A percentile compares a stretch with the other conserved stretches of the same genome.
These are phyloP conservation scores for Aegilops longissima DNA, from an alignment of 176 grass and related monocot species.

Conservation along the genomic window DNA sequence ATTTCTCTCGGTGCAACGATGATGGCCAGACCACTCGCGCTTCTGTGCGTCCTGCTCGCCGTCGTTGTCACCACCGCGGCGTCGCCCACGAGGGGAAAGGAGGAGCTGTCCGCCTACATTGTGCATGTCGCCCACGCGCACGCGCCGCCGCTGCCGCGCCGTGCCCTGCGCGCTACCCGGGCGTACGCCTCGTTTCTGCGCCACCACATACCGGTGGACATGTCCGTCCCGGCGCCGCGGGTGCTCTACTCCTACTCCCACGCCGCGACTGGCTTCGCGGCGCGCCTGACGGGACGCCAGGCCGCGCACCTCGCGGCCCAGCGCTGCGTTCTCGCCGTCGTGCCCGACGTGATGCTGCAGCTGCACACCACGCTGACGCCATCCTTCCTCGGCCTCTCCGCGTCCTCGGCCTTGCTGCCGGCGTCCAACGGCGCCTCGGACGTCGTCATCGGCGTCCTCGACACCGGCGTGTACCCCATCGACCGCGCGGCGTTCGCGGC, in stretches of 20 bases:
- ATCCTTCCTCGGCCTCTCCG: slow-evolving; percentile 45
- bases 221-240: not conserved
- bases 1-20: too few species aligned
- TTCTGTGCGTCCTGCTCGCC: not conserved
- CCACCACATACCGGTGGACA: not conserved
- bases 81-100: not conserved
- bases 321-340: not conserved
- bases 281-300: slow-evolving; percentile 11
- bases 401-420: not conserved
- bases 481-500: slow-evolving; percentile 12
- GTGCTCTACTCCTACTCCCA: slow-evolving; percentile 29
- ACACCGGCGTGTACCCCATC: slow-evolving; percentile 15
- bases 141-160: too few species aligned
- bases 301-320: not conserved
- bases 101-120: not conserved
- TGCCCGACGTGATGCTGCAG: not conserved
- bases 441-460: slow-evolving; percentile 5
- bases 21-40: not conserved
- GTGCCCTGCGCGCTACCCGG: not conserved
- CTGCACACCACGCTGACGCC: slow-evolving; percentile 44
- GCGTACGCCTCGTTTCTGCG: not conserved
- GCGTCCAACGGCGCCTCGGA: slow-evolving; percentile 23
- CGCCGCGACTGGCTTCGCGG: slow-evolving; percentile 43
- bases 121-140: too few species aligned
- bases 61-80: not conserved